Base-by-base conservation (phyloP, 1,139 yeast genomes). In the Debaryomyces robertsiae region DNA sequence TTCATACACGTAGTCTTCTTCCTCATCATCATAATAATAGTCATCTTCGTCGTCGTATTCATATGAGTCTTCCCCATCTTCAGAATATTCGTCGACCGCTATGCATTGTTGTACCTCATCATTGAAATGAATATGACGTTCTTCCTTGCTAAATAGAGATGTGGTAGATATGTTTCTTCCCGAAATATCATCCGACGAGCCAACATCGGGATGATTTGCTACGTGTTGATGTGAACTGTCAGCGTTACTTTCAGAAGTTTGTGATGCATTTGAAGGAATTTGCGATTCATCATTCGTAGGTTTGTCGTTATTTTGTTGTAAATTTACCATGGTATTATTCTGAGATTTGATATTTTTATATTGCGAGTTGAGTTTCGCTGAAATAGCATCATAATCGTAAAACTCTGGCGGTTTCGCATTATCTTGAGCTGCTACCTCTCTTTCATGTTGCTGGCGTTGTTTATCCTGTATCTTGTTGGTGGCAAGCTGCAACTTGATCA, bases 21-120 rank as follows among this genome's bases (percentile, higher is more conserved):
- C 49, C 17, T 47, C 49, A 35, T 50, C 54, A 40, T 46, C 55
- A 36, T 49, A 45, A 38, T 52, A 46, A 28, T 40, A 43, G 23
- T 47, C 44, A 32, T 42, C 46, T 23, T 46, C 48, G 9, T 45
- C 46, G 38, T 57, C 46, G 27, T 42, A 45, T 16, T 58, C 56
- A 19, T 6, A 7, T 22, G 49, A 53, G 27, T 58, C 58, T 38
- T 66, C 71, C 19, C 69, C 76, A 33, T 69, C 67, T 36, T 66
- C 72, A 7, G 64, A 57, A 37, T 50, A 58, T 11, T 62, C 57
- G 46, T 81, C 81, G 14, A 88, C 59, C 0, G 95, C 89, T 45
- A 86, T 80, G 61, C 98, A 91, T 63, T 93, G 98, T 58, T 87
- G 91, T 19, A 93, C 98, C 44, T 90, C 81, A 56, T 89, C 95